These are phyloP conservation scores for Carex arenaria DNA, from an alignment of 202 grass and related monocot genomes.

Conservation along the genomic window DNA sequence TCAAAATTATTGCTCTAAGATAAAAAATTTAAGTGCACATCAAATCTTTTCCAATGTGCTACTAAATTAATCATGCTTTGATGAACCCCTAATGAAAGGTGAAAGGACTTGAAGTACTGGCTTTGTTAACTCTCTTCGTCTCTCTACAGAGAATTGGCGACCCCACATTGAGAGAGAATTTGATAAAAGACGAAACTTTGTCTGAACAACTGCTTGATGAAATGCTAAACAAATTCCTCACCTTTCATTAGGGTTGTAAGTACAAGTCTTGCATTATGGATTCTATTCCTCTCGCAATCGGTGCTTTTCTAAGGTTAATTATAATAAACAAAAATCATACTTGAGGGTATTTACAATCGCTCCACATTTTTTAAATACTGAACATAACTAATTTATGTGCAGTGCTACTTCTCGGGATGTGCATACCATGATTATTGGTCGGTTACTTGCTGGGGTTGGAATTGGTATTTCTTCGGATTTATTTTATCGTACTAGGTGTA, in stretches of 20 bases:
- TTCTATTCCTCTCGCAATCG: no score
- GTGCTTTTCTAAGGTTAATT: no score
- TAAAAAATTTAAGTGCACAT: background rate
- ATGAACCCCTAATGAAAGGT: background rate
- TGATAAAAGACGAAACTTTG: conserved; percentile 47
- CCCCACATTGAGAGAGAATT: conserved; percentile 38
- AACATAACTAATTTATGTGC: no score
- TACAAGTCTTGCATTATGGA: no score
- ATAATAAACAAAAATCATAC: no score
- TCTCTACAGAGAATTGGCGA: conserved; percentile 58
- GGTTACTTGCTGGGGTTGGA: no score
- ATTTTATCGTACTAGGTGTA: background rate
- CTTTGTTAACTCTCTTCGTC: background rate
- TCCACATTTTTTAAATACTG: no score
- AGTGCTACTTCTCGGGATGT: no score
- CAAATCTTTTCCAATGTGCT: background rate
- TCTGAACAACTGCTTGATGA: conserved; percentile 73
- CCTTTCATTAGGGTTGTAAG: no score
- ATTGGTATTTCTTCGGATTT: no score
- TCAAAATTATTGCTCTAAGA: background rate
- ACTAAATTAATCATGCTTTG: background rate
- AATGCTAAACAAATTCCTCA: conserved; percentile 57
- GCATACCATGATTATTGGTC: no score
- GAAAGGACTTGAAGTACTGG: background rate
- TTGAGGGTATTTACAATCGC: no score